Base-by-base conservation (phyloP, 2,329 filamentous ascomycete genomes). In the Fusarium hostae region DNA sequence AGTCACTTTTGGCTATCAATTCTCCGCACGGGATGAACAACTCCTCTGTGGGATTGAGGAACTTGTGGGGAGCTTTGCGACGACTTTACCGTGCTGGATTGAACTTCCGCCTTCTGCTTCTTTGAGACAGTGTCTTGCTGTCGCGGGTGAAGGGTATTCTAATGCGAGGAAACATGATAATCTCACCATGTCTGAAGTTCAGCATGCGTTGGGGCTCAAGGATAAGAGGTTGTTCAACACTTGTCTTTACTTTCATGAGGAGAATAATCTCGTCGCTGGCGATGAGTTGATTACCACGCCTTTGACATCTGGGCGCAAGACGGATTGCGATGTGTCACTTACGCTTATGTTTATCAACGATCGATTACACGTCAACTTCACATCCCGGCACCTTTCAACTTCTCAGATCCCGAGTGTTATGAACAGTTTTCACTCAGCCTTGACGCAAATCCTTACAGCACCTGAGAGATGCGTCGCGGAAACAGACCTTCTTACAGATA, bases 1-100 rank as follows among this genome's bases (percentile, higher is more conserved):
- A 15, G 84, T 90, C 11, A 84, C 85, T 40, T 90, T 91, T 68
- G 89, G 89, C 2, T 86, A 83, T 62, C 82, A 84, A 37, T 82
- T 84, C 6, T 76, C 80, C 1, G 85, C 85, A 1, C 80, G 86
- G 8, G 83, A 85, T 20, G 80, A 84, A 9, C 79, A 82, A 13
- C 77, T 84, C 6, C 79, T 84, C 0, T 78, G 80, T 1, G 84
- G 82, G 0, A 79, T 86, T 48, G 72, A 79, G 13, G 72, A 81
- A 11, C 81, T 84, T 0, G 81, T 87, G 1, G 86, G 86, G 9
- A 84, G 84, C 39, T 87, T 87, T 58, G 82, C 83, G 7, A 82
- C 81, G 16, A 76, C 79, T 0, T 67, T 83, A 1, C 77, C 83
- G 0, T 84, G 82, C 62, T 59, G 66, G 9, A 57, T 79, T 0